Percentiles rank a stretch among this genome's conserved stretches.
phyloP scores from a whole-genome alignment of 257 asterid genomes.

The Penstemon newberryi region DNA sequence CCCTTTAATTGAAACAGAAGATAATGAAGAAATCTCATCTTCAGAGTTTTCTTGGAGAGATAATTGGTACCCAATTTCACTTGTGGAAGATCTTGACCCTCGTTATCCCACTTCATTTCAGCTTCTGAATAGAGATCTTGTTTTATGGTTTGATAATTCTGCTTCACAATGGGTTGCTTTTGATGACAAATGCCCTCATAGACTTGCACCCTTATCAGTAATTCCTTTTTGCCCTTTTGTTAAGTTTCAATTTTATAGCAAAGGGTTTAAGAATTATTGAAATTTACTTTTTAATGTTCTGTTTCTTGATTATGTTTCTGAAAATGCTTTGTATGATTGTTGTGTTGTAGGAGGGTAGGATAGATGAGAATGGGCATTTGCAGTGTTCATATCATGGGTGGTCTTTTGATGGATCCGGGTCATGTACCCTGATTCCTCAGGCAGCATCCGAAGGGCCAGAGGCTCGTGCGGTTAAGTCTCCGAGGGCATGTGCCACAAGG shows the following conservation, averaged over 20 bases:
- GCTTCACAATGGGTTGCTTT: constrained; percentile 85
- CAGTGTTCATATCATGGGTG: constrained; percentile 99
- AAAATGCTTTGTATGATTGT: constrained; percentile 4
- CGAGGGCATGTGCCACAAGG: constrained; percentile 84
- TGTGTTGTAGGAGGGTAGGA: constrained; percentile 80
- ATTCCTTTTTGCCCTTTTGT: not conserved
- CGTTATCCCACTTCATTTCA: constrained; percentile 85
- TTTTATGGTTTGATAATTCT: constrained; percentile 84
- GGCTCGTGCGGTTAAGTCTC: constrained; percentile 76
- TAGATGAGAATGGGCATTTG: constrained; percentile 95
- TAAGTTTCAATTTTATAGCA: not conserved
- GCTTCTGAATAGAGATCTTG: constrained; percentile 88
- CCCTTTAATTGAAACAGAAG: not conserved
- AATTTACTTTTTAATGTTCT: not conserved
- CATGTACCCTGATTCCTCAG: constrained; percentile 90
- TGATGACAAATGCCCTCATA: constrained; percentile 95
- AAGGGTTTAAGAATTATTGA: not conserved
- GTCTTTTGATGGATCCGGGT: constrained; percentile 94
- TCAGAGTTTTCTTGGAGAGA: no score
- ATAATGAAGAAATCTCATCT: no score
- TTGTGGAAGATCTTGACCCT: constrained; percentile 4
- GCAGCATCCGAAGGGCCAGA: constrained; percentile 92
- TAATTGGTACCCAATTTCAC: no score
- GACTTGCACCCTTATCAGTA: constrained; percentile 98
- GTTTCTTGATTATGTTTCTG: no score